phyloP scores from a whole-genome alignment of 2,329 filamentous ascomycete genomes.

The Talaromyces sp. region DNA sequence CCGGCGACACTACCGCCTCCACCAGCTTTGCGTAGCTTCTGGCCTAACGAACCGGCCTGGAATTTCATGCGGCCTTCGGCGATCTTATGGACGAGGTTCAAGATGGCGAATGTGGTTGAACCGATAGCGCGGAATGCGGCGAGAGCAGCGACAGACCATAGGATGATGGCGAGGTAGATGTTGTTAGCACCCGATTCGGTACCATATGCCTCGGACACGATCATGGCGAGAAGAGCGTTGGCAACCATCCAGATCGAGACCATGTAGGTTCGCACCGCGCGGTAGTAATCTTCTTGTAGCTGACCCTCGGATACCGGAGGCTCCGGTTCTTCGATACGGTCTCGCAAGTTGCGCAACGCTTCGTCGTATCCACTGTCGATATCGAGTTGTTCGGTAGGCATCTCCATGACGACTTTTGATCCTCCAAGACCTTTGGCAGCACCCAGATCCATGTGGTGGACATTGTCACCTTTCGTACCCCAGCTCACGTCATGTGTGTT shows the following conservation, averaged over 20 bases:
- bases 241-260: constrained; percentile 90
- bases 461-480: constrained; percentile 98
- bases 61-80: constrained; percentile 78
- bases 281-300: constrained; percentile 97
- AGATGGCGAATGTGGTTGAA: constrained; percentile 72
- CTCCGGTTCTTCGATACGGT: constrained; percentile 76
- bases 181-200: constrained; percentile 71
- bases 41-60: constrained; percentile 34
- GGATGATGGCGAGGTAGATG: constrained; percentile 85
- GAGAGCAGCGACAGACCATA: constrained; percentile 84
- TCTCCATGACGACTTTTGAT: constrained; percentile 86
- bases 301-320: constrained; percentile 67
- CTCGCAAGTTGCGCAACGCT: constrained; percentile 89
- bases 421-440: constrained; percentile 73
- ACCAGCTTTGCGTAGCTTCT: constrained; percentile 8
- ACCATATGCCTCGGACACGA: constrained; percentile 80
- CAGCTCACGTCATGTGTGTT: constrained; percentile 99
- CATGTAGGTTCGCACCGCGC: constrained; percentile 95
- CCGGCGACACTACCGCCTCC: constrained; percentile 17
- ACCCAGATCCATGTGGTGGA: constrained; percentile 87
- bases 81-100: constrained; percentile 78
- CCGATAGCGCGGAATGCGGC: constrained; percentile 87
- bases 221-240: constrained; percentile 92
- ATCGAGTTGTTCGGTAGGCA: constrained; percentile 96
- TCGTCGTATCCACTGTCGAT: constrained; percentile 98